Evolutionary conservation across 179 eudicot genomes (phyloP).

Genomic region (Nepenthes alata): DNA sequence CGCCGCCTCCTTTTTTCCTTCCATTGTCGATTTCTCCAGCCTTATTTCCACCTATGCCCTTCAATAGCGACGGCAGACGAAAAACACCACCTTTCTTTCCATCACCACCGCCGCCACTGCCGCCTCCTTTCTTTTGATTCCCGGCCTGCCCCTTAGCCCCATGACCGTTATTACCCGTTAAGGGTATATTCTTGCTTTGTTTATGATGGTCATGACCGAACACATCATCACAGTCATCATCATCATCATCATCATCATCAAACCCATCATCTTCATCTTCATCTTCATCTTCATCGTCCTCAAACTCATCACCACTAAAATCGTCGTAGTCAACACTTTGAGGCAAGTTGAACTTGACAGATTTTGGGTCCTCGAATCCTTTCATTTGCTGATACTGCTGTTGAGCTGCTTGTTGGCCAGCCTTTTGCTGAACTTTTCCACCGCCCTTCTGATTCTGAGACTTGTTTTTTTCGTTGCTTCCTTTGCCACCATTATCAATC

Average conservation of each 20-base stretch:
- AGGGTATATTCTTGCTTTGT: slow-evolving; percentile 2
- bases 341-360: slow-evolving; percentile 44
- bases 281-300: slow-evolving; percentile 23
- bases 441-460: slow-evolving; percentile 2
- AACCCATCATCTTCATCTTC: slow-evolving; percentile 6
- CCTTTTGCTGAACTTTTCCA: slow-evolving; percentile 20
- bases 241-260: slow-evolving; percentile 1
- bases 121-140: slow-evolving; percentile 15
- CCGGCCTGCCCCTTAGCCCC: slow-evolving; percentile 14
- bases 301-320: slow-evolving; percentile 20
- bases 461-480: slow-evolving; percentile 22
- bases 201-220: slow-evolving; percentile 23
- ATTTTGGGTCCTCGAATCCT: slow-evolving; percentile 31
- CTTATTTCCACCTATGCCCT: slow-evolving; percentile 26
- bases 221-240: slow-evolving; percentile 9
- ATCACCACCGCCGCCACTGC: slow-evolving; percentile 6
- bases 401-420: slow-evolving; percentile 8
- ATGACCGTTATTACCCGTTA: slow-evolving; percentile 21
- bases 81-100: slow-evolving; percentile 21
- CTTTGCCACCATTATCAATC: slow-evolving; percentile 23
- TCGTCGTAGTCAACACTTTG: slow-evolving; percentile 20
- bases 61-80: slow-evolving; percentile 21
- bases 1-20: slow-evolving; percentile 11
- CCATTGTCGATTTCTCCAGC: slow-evolving; percentile 4
- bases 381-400: slow-evolving; percentile 27